Percentiles rank a stretch among this genome's conserved stretches.
Conservation (phyloP, 139 green algal genomes). For the Tetradesmus obliquus region DNA sequence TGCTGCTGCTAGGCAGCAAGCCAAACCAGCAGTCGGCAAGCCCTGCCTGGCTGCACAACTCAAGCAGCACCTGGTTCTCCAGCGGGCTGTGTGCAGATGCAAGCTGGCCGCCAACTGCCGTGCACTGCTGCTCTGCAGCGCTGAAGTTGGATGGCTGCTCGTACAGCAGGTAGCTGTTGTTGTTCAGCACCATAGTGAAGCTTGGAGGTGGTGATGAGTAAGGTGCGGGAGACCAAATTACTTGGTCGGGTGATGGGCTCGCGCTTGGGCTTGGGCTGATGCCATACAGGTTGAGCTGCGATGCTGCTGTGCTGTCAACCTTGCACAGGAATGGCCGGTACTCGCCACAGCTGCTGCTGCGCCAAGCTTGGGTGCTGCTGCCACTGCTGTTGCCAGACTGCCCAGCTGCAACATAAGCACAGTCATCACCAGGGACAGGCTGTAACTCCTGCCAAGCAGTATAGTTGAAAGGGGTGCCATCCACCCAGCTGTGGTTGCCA, state of each 20-base stretch:
- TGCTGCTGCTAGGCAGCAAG: background rate
- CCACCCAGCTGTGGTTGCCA: background rate
- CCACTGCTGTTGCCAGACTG: too few relatives aligned
- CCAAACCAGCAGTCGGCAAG: background rate
- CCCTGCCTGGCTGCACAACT: background rate
- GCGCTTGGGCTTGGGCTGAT: background rate
- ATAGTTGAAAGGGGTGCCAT: background rate
- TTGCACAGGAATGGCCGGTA: slow-evolving; percentile 3
- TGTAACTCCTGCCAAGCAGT: background rate
- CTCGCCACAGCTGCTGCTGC: too few relatives aligned
- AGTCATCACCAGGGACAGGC: background rate
- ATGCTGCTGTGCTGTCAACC: background rate
- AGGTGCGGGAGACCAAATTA: background rate
- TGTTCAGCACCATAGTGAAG: background rate
- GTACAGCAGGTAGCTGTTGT: slow-evolving; percentile 13
- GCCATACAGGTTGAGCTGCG: background rate
- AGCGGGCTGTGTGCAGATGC: background rate
- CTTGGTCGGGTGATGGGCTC: background rate
- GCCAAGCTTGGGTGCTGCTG: too few relatives aligned
- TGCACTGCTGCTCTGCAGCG: background rate
- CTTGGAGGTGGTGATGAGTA: background rate
- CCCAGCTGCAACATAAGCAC: background rate
- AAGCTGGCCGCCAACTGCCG: background rate
- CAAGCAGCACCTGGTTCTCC: slow-evolving; percentile 4
- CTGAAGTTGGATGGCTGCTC: background rate